phyloP scores from a whole-genome alignment of 305 asterid genomes.

The Fraxinus sp. region DNA sequence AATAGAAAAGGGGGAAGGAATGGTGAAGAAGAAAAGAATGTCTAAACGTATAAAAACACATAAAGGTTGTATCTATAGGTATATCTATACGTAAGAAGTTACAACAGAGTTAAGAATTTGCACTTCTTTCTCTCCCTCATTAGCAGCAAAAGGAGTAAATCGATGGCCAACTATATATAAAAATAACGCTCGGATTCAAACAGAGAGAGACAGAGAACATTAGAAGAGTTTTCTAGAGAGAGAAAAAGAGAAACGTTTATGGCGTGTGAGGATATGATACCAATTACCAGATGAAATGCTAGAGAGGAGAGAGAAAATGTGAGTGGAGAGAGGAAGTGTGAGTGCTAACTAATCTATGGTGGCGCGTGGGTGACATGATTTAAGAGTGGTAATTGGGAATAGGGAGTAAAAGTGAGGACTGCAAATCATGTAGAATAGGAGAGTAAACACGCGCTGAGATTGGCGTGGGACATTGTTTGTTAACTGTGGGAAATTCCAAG shows the following conservation, averaged over 20 bases:
- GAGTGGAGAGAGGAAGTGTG: background rate
- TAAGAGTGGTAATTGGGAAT: background rate
- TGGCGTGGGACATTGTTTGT: background rate
- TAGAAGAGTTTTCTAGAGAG: conserved; percentile 24
- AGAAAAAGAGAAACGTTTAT: conserved; percentile 7
- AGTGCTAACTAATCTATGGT: background rate
- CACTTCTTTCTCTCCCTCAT: conserved; percentile 25
- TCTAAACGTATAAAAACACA: conserved; percentile 19
- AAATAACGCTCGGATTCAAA: background rate
- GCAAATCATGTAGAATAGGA: background rate
- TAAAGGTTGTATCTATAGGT: conserved; percentile 24
- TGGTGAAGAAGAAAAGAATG: conserved; percentile 52
- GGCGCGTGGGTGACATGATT: background rate
- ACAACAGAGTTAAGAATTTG: conserved; percentile 26
- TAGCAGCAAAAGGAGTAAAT: conserved; percentile 24
- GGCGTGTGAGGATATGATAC: conserved; percentile 18
- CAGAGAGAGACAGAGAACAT: conserved; percentile 25
- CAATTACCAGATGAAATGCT: background rate
- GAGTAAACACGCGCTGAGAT: background rate
- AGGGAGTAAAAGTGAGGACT: background rate
- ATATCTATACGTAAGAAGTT: conserved; percentile 25
- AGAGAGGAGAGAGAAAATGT: background rate
- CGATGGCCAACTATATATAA: conserved; percentile 26
- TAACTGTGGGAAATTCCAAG: background rate
- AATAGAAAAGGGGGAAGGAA: conserved; percentile 22